Evolutionary conservation across 768 basidiomycete genomes (phyloP).

Genomic region (Rhodotorula taiwanensis): DNA sequence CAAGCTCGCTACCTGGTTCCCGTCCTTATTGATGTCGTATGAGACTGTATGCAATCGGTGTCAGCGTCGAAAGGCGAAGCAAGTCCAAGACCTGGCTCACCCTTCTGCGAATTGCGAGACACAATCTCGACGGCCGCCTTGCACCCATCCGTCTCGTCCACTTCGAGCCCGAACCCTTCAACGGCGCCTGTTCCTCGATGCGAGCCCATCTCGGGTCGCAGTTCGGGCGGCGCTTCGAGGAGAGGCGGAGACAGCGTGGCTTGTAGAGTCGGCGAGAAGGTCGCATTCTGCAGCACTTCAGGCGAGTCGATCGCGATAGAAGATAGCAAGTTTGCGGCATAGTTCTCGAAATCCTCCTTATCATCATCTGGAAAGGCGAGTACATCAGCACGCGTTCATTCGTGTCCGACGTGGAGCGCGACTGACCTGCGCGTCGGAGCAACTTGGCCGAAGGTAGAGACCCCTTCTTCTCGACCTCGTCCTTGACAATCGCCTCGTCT

Average conservation of each 20-base stretch:
- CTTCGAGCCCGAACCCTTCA: conserved; percentile 19
- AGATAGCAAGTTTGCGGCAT: conserved; percentile 42
- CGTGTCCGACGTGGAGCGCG: too few species aligned
- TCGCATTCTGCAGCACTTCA: conserved; percentile 17
- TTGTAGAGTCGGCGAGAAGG: conserved; percentile 12
- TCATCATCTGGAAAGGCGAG: conserved; percentile 22
- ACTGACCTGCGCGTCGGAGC: conserved; percentile 8
- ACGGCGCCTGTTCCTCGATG: neutral
- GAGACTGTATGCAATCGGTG: too few species aligned
- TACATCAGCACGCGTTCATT: too few species aligned
- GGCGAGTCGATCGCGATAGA: conserved; percentile 37
- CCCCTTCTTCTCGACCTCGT: neutral
- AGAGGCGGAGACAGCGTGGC: conserved; percentile 13
- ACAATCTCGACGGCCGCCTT: conserved; percentile 85
- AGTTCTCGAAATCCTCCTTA: conserved; percentile 41
- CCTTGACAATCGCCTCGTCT: conserved; percentile 42
- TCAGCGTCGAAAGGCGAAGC: neutral
- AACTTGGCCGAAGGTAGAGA: conserved; percentile 1
- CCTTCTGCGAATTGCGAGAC: conserved; percentile 80
- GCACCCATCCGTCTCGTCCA: conserved; percentile 43
- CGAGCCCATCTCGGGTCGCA: conserved; percentile 32
- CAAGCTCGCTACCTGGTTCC: conserved; percentile 75
- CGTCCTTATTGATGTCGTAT: conserved; percentile 92
- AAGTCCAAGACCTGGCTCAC: conserved; percentile 47
- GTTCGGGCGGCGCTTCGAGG: conserved; percentile 23